Evolutionary conservation across 2,329 filamentous ascomycete genomes (phyloP).

Genomic region (Scedosporium aurantiacum): DNA sequence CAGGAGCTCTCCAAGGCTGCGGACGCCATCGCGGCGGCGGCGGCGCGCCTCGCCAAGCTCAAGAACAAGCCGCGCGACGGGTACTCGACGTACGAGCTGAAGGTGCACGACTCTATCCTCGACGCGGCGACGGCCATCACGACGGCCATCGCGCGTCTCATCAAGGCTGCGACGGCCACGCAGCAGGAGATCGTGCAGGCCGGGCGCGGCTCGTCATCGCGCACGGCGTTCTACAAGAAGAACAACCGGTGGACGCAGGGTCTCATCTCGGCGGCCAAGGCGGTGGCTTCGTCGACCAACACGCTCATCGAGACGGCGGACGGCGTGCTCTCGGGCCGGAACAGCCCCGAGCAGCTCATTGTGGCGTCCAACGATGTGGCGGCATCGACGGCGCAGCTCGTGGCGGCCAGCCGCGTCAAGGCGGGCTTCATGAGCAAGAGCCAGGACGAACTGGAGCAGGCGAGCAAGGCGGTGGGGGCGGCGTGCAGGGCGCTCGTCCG

Average conservation of each 20-base stretch:
- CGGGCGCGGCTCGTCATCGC: conserved; percentile 74
- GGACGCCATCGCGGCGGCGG: conserved; percentile 86
- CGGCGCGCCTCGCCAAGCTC: conserved; percentile 78
- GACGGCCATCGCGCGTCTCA: conserved; percentile 83
- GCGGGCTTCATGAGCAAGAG: conserved; percentile 96
- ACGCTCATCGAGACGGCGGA: conserved; percentile 96
- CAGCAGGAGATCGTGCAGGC: conserved; percentile 96
- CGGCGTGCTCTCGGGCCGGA: conserved; percentile 82
- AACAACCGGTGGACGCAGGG: conserved; percentile 99
- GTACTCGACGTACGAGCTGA: conserved; percentile 91
- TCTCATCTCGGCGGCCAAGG: conserved; percentile 92
- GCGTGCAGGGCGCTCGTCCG: conserved; percentile 81
- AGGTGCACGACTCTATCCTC: conserved; percentile 89
- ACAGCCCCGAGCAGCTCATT: conserved; percentile 92
- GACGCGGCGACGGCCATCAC: conserved; percentile 90
- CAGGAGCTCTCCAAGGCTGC: conserved; percentile 85
- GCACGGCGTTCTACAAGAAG: conserved; percentile 98
- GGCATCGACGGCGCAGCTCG: conserved; percentile 89
- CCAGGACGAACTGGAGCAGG: conserved; percentile 81
- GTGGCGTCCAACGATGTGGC: conserved; percentile 96
- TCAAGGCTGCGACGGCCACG: conserved; percentile 85
- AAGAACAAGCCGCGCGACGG: conserved; percentile 94
- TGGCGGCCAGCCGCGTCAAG: conserved; percentile 91
- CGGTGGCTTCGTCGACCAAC: conserved; percentile 86
- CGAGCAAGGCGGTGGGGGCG: conserved; percentile 82